phyloP scores from a whole-genome alignment of 2,329 filamentous ascomycete species.

The Huntiella moniliformis region DNA sequence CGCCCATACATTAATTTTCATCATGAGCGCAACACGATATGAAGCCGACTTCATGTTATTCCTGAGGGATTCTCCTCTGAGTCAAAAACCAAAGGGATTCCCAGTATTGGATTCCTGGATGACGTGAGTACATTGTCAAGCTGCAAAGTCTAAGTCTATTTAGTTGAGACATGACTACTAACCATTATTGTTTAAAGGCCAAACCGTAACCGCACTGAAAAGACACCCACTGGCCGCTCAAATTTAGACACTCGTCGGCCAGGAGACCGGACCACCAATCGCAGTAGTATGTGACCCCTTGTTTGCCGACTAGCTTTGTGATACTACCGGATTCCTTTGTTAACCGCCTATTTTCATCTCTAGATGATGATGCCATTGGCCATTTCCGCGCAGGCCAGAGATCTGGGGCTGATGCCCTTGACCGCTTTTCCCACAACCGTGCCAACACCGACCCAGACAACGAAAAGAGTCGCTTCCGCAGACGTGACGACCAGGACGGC shows the following conservation, averaged over 20 bases:
- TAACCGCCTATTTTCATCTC: neutral
- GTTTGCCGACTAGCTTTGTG: no score
- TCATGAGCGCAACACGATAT: constrained; percentile 35
- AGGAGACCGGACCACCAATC: no score
- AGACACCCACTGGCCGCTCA: no score
- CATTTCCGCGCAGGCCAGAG: constrained; percentile 10
- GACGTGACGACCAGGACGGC: constrained; percentile 39
- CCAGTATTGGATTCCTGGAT: neutral
- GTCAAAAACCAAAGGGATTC: constrained; percentile 1
- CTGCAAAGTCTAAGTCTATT: no score
- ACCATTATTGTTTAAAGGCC: constrained; percentile 46
- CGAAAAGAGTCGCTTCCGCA: constrained; percentile 33
- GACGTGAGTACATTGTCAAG: no score
- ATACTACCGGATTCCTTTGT: no score
- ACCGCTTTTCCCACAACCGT: constrained; percentile 34
- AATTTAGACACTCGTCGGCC: no score
- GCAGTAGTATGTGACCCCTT: no score
- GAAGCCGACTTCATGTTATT: constrained; percentile 55
- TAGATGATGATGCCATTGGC: constrained; percentile 10
- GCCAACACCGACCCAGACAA: constrained; percentile 28
- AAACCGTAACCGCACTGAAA: constrained; percentile 43
- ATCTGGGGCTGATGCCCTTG: constrained; percentile 17
- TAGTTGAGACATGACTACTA: no score
- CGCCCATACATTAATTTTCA: no score
- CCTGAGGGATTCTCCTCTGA: constrained; percentile 61